phyloP scores from a whole-genome alignment of 495 filamentous ascomycete genomes.

The Xylaria bambusicola region DNA sequence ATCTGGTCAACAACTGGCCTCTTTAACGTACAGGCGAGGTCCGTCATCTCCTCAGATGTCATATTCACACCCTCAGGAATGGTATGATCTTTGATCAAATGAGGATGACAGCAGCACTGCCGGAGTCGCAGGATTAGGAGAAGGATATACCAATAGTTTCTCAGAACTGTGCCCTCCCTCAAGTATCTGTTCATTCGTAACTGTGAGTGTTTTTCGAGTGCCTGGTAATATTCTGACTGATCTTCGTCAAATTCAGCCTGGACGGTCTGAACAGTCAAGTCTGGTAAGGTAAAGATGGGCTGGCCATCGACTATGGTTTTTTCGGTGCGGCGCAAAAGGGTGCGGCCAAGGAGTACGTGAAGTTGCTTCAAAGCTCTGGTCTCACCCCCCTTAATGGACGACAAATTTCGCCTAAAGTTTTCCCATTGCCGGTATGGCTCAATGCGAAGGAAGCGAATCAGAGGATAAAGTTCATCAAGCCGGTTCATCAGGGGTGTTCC shows the following conservation, averaged over 20 bases:
- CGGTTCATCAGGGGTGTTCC: conserved; percentile 96
- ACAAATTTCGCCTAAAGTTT: conserved; percentile 54
- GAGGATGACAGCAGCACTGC: conserved; percentile 93
- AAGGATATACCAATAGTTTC: conserved; percentile 81
- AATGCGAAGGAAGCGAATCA: conserved; percentile 81
- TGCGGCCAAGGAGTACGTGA: conserved; percentile 78
- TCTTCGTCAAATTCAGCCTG: conserved; percentile 75
- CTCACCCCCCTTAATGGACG: conserved; percentile 32
- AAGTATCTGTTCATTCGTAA: conserved; percentile 79
- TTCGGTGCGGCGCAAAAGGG: conserved; percentile 85
- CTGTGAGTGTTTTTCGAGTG: conserved; percentile 67
- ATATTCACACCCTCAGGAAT: conserved; percentile 48
- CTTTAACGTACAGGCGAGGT: conserved; percentile 65
- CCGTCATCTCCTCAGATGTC: conserved; percentile 58
- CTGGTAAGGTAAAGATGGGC: conserved; percentile 75
- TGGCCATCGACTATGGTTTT: conserved; percentile 79
- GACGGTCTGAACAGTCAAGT: conserved; percentile 64
- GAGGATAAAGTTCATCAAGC: conserved; percentile 76
- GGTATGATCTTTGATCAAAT: conserved; percentile 79
- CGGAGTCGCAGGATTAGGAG: conserved; percentile 83
- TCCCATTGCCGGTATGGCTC: conserved; percentile 70
- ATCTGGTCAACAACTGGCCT: conserved; percentile 67
- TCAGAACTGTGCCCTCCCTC: conserved; percentile 67
- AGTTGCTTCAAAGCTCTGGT: conserved; percentile 65
- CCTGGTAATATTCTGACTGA: conserved; percentile 70